Percentiles rank a stretch among this genome's conserved stretches.
Evolutionary conservation across 208 protist species (phyloP).

Genomic region (Trypanosoma brucei): DNA sequence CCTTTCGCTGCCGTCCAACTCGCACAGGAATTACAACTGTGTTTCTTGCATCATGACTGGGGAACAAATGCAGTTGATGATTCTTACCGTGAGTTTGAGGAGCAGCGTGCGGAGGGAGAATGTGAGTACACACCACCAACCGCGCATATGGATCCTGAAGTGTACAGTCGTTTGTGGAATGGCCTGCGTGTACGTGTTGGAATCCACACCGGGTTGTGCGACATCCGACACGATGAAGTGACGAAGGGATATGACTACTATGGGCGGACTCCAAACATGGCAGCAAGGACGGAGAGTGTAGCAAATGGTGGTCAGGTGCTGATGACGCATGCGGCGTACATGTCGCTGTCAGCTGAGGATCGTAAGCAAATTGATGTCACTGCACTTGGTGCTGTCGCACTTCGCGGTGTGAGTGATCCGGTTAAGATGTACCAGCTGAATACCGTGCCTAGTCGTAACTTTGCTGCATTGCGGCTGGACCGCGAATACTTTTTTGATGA

Average conservation of each 20-base stretch:
- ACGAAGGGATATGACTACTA: constrained; percentile 21
- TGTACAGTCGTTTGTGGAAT: constrained; percentile 32
- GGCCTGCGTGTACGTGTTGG: constrained; percentile 49
- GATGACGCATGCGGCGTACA: constrained; percentile 2
- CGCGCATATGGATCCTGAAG: constrained; percentile 23
- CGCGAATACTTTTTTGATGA: constrained; percentile 1
- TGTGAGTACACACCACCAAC: constrained; percentile 17
- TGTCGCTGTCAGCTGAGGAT: constrained; percentile 8
- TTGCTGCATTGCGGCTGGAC: constrained; percentile 7
- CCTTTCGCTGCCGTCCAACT: constrained; percentile 32
- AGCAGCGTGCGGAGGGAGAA: constrained; percentile 9
- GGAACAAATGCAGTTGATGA: constrained; percentile 26
- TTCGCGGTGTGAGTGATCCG: constrained; percentile 16
- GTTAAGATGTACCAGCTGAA: constrained; percentile 20
- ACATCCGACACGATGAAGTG: constrained; percentile 46
- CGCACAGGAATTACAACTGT: constrained; percentile 38
- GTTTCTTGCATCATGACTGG: constrained; percentile 25
- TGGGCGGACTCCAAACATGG: constrained; percentile 1
- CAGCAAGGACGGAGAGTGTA: constrained; percentile 1
- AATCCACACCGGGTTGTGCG: constrained; percentile 48
- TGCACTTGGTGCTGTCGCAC: constrained; percentile 11
- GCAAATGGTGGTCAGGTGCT: constrained; percentile 8
- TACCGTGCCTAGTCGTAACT: constrained; percentile 2
- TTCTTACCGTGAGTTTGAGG: constrained; percentile 41
- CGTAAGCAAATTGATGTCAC: constrained; percentile 9